These are phyloP conservation scores for Tetragonia tetragonoides DNA, from an alignment of 148 eudicot species.

Conservation along the genomic window DNA sequence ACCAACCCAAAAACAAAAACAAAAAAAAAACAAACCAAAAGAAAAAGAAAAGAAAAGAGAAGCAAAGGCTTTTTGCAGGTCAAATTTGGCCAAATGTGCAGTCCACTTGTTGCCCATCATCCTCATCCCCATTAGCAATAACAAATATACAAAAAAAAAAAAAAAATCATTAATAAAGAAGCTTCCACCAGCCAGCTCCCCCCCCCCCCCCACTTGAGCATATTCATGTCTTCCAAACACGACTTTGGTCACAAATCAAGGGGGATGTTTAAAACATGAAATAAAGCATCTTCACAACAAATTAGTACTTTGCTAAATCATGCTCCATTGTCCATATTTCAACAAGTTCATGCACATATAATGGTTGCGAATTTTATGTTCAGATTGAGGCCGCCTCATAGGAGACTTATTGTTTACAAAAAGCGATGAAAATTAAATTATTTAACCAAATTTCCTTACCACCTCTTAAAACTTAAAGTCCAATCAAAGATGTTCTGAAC, in stretches of 20 bases:
- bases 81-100: constrained; percentile 23
- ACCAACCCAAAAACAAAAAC: background rate
- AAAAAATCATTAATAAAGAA: background rate
- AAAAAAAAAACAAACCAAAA: background rate
- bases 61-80: background rate
- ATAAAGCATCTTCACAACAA: no score
- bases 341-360: no score
- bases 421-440: no score
- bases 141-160: background rate
- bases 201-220: background rate
- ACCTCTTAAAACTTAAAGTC: no score
- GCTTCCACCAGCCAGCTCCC: background rate
- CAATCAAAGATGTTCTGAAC: no score
- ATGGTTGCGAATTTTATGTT: no score
- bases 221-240: background rate
- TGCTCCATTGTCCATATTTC: no score
- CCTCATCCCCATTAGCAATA: background rate
- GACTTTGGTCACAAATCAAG: background rate
- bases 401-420: no score
- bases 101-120: constrained; percentile 24
- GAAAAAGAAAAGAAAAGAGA: background rate
- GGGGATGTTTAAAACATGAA: no score
- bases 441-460: no score
- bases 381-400: no score
- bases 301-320: no score